Percentiles rank a stretch among this genome's conserved stretches.
These are phyloP conservation scores for Neurospora sp. DNA, from an alignment of 495 filamentous ascomycete species.

Conservation along the genomic window DNA sequence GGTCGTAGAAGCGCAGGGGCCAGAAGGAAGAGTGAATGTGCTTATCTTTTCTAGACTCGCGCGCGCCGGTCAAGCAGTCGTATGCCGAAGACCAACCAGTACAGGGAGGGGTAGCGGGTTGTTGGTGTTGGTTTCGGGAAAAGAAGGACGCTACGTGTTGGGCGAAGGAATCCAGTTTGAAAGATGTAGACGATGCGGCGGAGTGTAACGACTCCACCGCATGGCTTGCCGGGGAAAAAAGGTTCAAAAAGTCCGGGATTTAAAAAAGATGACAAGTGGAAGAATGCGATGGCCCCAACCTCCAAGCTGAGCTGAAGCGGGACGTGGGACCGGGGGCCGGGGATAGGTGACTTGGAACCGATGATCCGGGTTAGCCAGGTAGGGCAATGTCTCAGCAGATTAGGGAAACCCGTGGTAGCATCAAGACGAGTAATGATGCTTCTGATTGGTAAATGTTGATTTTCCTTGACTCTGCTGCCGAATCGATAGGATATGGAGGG, in stretches of 20 bases:
- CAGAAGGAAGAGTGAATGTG: constrained; percentile 33
- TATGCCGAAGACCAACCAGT: neutral
- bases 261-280: neutral
- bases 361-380: neutral
- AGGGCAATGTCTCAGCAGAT: neutral
- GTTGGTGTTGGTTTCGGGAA: constrained; percentile 5
- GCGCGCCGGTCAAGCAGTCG: constrained; percentile 8
- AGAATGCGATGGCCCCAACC: neutral
- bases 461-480: neutral
- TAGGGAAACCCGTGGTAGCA: neutral
- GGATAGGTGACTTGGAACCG: neutral
- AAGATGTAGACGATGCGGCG: constrained; percentile 16
- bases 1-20: constrained; percentile 32
- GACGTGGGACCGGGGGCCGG: neutral
- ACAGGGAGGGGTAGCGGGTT: neutral
- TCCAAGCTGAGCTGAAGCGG: neutral
- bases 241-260: neutral
- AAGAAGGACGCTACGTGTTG: constrained; percentile 14
- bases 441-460: neutral
- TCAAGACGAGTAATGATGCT: neutral
- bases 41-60: constrained; percentile 39
- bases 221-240: constrained; percentile 15
- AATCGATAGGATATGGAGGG: neutral
- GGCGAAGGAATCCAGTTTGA: constrained; percentile 38
- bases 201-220: constrained; percentile 29